Evolutionary conservation across 2,329 filamentous ascomycete species (phyloP), one percentile per base, ranked within the genome.

Genomic region (Stenocarpella maydis): DNA sequence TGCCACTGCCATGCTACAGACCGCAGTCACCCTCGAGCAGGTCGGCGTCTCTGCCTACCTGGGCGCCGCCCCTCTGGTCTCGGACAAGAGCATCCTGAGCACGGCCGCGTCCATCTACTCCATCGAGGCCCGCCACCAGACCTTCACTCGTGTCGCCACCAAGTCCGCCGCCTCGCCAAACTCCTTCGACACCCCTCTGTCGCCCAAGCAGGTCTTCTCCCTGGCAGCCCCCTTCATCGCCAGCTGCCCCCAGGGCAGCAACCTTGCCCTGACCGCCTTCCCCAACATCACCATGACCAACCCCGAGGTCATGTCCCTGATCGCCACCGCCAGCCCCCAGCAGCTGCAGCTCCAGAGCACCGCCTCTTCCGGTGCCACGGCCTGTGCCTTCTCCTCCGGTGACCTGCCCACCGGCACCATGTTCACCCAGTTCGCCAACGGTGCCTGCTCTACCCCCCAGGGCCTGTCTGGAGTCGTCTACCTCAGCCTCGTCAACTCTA

Each of bases 31-130:
- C 26, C 87, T 94, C 69, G 92, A 94, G 80, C 91, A 88, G 75
- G 86, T 93, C 69, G 91, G 91, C 78, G 86, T 93, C 39, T 91
- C 90, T n/a, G 91, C 91, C 72, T 91, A 90, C 80, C 87, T 93
- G 17, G 91, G 91, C 70, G 91, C 90, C 31, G 91, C 90, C 17
- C 88, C 90, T 5, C 83, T 93, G 39, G 79, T 94, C 72, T 84
- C 86, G 54, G 84, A 85, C 67, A 81, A 84, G 61, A 83, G 82
- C 61, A 87, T 92, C 71, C 87, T 94, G 63, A 83, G 85, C 71
- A 87, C 88, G 24, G 91, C 92, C 2, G 91, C 85, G 12, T 88
- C 88, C 63, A 94, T 94, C 77, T 85, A 92, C 53, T 92, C 91
- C 28, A 86, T 92, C 70, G 92, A 94, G 81, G 85, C 91, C 34